Base-by-base conservation (phyloP, 371 early-diverging fungal genomes). In the Rhizomucor miehei region DNA sequence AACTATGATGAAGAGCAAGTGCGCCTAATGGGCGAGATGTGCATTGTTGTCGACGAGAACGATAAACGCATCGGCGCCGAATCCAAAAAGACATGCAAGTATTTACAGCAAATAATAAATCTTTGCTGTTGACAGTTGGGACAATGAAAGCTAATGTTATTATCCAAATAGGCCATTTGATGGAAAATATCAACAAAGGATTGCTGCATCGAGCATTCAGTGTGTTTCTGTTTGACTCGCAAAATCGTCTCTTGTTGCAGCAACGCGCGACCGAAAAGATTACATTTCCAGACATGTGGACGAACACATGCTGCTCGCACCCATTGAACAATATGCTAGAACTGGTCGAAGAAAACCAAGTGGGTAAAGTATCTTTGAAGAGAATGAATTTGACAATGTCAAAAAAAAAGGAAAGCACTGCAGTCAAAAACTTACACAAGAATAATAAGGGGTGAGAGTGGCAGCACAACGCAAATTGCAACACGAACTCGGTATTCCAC, bases 271-370 rank as follows among this genome's bases (percentile, higher is more conserved):
- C 74, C n/a, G 97, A 95, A 65, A 98, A 98, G 77, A 96, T 97
- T 72, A 98, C 98, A 4, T 98, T 98, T 68, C 98, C 98, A 12
- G 89, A 89, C 45, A 86, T 86, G 82, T 97, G 82, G 80, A 97
- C 98, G 51, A 98, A 98, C 78, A 96, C 98, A 9, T 97, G 97
- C 79, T 98, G 98, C 78, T 93, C 93, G 38, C 98, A 98, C 65
- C 98, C 98, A n/a, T 83, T 97, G 56, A 85, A 87, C 66, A 79
- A 71, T 11, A 66, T 82, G n/a, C 81, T 79, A 14, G 98, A 97
- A 74, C 63, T 94, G 38, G 85, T 87, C 21, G 93, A 91, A 62
- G 69, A 75, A 52, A 81, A 86, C n/a, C 93, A 93, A 69, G 66
- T 83, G 21, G 88, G 89, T 81, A 67, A 50, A 56, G 51, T 2